Evolutionary conservation across 2,329 filamentous ascomycete genomes (phyloP), one percentile per base, ranked within the genome.

Genomic region (Balansia obtecta): DNA sequence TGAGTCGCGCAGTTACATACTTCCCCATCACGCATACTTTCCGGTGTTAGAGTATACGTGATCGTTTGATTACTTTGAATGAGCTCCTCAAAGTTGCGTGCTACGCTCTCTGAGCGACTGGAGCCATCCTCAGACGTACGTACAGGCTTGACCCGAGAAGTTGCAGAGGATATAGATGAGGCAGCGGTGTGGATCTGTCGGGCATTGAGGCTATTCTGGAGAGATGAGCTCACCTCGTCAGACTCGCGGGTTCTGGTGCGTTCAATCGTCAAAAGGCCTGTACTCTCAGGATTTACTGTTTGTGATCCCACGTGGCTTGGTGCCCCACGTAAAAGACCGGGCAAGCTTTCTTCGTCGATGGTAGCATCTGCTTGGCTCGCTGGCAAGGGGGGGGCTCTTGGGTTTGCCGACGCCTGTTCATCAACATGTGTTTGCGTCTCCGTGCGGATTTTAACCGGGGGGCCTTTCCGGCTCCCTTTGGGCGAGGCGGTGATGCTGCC

Each of bases 31-130:
- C 85, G 82, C 77, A 91, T 87, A 57, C 76, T 86, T 61, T 86
- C 82, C 0, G 87, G 86, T 0, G 87, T 93, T 30, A 91, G 72
- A 1, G 87, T 91, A 63, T 85, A 91, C 58, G 87, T 86, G 42
- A 91, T 82, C 1, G 87, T 91, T 61, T 89, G 80, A 58, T 88
- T 84, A 63, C 86, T 89, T 51, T 86, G 80, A 54, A 93, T 90
- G 47, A 91, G 72, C 57, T 89, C 77, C 60, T 93, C 87, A 59
- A 93, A 84, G 57, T 85, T 81, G 45, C 77, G 79, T 10, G 79
- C 77, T 46, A 83, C 78, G 52, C 83, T 78, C 44, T 79, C 77
- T 7, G 71, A 67, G 6, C 68, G 71, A 51, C 61, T 72, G 16
- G 65, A 63, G 56, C 71, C 76, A 15, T 83, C 80, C 55, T 84